Base-by-base conservation (phyloP, 805 yeast species). In the Yarrowia keelungensis region DNA sequence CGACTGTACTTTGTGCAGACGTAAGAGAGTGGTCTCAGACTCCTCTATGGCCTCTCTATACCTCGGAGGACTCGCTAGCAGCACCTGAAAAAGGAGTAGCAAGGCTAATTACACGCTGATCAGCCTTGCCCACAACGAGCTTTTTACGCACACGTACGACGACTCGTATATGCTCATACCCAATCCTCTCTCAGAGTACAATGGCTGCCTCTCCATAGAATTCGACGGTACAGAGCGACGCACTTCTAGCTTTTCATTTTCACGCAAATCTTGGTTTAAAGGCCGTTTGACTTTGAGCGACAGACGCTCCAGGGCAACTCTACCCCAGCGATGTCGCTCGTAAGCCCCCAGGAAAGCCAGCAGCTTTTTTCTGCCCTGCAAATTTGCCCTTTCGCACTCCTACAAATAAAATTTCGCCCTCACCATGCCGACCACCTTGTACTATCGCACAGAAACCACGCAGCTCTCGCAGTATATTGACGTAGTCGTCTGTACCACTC, bases 371-470 rank as follows among this genome's bases (percentile, higher is more conserved):
- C 35, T 46, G 26, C 35, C n/a, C 9, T 22, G 14, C 35, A 5
- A 35, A 26, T 49, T 32, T 49, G 32, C 38, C 16, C 12, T 35
- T 16, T 50, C 15, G 39, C 5, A 11, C 11, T 36, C 26, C 41
- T n/a, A 5, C 56, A 36, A 36, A n/a, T 50, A 50, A 50, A 50
- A 50, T 50, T 50, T 16, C 32, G 38, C 1, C 2, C 14, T 9
- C 32, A 19, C 15, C 58, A 38, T 53, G 56, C 42, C 56, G 42
- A 16, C 56, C 56, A 36, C 56, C 42, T 36, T 51, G 56, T 51
- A 51, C 26, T 51, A 53, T 53, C 58, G 38, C 58, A 53, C 59
- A 53, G 59, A 53, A 53, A 53, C 11, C 59, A 53, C 59, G 59
- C 59, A 53, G 35, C 8, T 8, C 43, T 16, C 58, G 58, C 58